A percentile compares a stretch with the other conserved stretches of the same genome.
phyloP scores from a whole-genome alignment of 768 basidiomycete species.

The Filobasidium floriforme region DNA sequence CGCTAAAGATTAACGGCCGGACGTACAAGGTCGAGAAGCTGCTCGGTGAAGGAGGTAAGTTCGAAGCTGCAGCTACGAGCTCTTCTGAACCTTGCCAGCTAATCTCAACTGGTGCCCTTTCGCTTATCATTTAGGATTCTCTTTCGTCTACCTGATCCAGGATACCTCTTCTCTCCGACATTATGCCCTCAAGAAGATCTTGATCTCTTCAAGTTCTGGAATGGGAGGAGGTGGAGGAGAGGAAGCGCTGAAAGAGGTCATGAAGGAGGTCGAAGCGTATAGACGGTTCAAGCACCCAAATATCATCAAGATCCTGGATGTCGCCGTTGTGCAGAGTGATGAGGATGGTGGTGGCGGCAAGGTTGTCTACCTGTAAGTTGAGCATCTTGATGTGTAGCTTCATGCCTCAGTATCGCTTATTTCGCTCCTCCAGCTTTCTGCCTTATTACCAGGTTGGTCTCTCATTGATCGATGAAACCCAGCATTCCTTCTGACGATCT shows the following conservation, averaged over 20 bases:
- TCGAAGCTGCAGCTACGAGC: slow-evolving; percentile 20
- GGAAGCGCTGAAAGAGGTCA: slow-evolving; percentile 59
- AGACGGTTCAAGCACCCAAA: slow-evolving; percentile 93
- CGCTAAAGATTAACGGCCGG: slow-evolving; percentile 89
- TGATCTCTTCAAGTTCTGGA: slow-evolving; percentile 29
- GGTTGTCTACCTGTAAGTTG: slow-evolving; percentile 68
- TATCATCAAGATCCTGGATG: slow-evolving; percentile 92
- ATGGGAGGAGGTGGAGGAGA: slow-evolving; percentile 37
- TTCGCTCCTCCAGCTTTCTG: slow-evolving; percentile 53
- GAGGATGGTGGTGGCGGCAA: slow-evolving; percentile 88
- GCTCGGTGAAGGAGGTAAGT: slow-evolving; percentile 88
- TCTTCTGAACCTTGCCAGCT: neutral
- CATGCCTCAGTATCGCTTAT: neutral
- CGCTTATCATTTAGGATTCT: slow-evolving; percentile 30
- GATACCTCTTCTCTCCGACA: slow-evolving; percentile 56
- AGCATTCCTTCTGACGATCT: neutral
- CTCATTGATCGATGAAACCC: slow-evolving; percentile 24
- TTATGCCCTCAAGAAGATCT: slow-evolving; percentile 84
- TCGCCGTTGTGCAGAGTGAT: slow-evolving; percentile 69
- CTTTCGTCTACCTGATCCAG: slow-evolving; percentile 44
- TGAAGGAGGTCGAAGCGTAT: slow-evolving; percentile 78
- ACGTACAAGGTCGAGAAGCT: slow-evolving; percentile 87
- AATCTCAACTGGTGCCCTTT: slow-evolving; percentile 58
- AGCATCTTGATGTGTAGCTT: too few species aligned
- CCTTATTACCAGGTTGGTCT: slow-evolving; percentile 72